Evolutionary conservation across 2,329 filamentous ascomycete genomes (phyloP).

Genomic region (Fragosphaeria purpurea): DNA sequence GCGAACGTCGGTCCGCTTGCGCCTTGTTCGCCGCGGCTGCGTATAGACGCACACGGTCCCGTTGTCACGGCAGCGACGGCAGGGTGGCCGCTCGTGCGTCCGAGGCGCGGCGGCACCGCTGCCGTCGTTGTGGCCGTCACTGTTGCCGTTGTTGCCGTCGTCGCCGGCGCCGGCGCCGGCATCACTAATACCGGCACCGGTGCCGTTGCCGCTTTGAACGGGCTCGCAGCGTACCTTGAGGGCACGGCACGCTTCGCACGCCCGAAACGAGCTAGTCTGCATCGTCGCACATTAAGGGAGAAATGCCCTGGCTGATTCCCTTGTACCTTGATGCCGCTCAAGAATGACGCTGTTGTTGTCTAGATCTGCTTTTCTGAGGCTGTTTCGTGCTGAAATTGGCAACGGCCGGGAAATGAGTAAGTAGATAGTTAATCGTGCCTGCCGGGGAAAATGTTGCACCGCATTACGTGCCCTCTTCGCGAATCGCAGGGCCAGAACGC

Average conservation of each 20-base stretch:
- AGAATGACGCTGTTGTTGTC: too few species aligned
- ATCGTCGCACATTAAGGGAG: not conserved
- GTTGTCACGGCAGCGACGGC: conserved; percentile 6
- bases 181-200: not conserved
- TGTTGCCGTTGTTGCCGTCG: not conserved
- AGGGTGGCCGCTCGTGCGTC: conserved; percentile 5
- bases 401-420: too few species aligned
- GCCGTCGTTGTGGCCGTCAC: not conserved
- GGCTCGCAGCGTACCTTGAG: conserved; percentile 9
- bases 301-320: too few species aligned
- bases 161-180: not conserved
- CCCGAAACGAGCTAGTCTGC: conserved; percentile 5
- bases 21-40: conserved; percentile 8
- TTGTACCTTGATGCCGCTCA: too few species aligned
- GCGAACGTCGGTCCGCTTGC: conserved; percentile 46
- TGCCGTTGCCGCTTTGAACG: not conserved
- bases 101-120: not conserved
- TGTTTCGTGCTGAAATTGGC: too few species aligned
- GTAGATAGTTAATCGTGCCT: too few species aligned
- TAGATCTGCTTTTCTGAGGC: too few species aligned
- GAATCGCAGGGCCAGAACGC: too few species aligned
- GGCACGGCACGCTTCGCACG: conserved; percentile 8
- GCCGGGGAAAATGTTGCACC: too few species aligned
- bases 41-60: conserved; percentile 8
- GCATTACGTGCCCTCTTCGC: too few species aligned